phyloP scores from a whole-genome alignment of 306 rosid species.

The Vicia villosa region DNA sequence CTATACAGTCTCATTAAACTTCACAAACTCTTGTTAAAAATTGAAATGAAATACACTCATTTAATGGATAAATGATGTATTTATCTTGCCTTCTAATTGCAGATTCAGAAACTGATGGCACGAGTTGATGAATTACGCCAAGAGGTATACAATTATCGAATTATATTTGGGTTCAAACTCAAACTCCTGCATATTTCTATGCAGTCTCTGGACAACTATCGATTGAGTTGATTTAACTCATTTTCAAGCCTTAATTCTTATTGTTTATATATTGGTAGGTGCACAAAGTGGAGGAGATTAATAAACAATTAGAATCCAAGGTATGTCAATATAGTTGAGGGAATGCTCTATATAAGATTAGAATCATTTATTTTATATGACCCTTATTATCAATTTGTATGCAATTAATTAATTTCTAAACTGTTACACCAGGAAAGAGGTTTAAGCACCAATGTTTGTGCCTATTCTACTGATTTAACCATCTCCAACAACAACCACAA shows the following conservation, averaged over 20 bases:
- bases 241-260: neutral
- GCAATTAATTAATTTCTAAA: neutral
- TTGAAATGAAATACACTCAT: neutral
- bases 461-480: slow-evolving; percentile 1
- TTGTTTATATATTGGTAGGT: slow-evolving; percentile 42
- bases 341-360: neutral
- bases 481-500: neutral
- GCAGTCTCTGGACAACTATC: no score
- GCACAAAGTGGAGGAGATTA: slow-evolving; percentile 45
- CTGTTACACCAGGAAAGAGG: slow-evolving; percentile 17
- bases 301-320: slow-evolving; percentile 61
- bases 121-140: slow-evolving; percentile 52
- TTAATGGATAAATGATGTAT: neutral
- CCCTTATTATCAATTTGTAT: neutral
- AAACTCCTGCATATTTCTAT: no score
- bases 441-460: slow-evolving; percentile 15
- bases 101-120: slow-evolving; percentile 54
- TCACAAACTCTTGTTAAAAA: neutral
- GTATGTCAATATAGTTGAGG: slow-evolving; percentile 20
- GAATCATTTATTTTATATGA: neutral
- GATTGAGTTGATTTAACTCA: no score
- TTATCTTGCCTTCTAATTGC: slow-evolving; percentile 24
- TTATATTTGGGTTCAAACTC: no score
- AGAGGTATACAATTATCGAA: slow-evolving; percentile 42
- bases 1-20: neutral